phyloP scores from a whole-genome alignment of 225 moss, liverwort and hornwort genomes.

The Anthoceros angustus region DNA sequence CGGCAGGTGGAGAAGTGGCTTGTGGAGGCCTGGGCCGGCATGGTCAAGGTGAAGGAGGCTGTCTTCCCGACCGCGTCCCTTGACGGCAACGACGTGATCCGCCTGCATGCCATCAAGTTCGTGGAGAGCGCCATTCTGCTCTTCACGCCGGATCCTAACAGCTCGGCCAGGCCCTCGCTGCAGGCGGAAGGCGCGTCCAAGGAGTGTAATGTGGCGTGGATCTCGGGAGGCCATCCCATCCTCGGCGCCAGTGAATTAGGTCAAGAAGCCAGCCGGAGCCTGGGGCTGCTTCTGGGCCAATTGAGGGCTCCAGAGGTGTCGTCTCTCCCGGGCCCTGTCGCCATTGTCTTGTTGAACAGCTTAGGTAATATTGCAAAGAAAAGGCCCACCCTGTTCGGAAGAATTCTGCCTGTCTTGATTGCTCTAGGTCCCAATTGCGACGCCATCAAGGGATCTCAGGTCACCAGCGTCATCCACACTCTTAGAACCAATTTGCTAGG shows the following conservation, averaged over 20 bases:
- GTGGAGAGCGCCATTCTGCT: slow-evolving; percentile 87
- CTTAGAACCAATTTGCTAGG: slow-evolving; percentile 83
- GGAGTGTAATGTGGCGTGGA: slow-evolving; percentile 91
- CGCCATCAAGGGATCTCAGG: slow-evolving; percentile 91
- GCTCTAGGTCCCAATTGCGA: slow-evolving; percentile 90
- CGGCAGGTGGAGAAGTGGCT: slow-evolving; percentile 67
- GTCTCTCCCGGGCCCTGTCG: slow-evolving; percentile 90
- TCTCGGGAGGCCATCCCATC: slow-evolving; percentile 83
- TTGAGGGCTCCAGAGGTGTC: slow-evolving; percentile 87
- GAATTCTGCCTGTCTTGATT: slow-evolving; percentile 89
- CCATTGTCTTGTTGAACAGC: slow-evolving; percentile 99
- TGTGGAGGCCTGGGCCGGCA: slow-evolving; percentile 80
- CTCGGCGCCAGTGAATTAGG: slow-evolving; percentile 88
- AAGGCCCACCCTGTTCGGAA: slow-evolving; percentile 90
- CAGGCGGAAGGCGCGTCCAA: slow-evolving; percentile 57
- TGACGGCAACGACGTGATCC: slow-evolving; percentile 94
- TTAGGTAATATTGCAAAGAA: slow-evolving; percentile 63
- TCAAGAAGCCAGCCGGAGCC: slow-evolving; percentile 96
- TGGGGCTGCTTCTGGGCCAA: slow-evolving; percentile 80
- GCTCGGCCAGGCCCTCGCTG: slow-evolving; percentile 45
- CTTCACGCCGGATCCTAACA: slow-evolving; percentile 85
- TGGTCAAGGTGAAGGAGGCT: slow-evolving; percentile 81
- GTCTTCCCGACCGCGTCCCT: slow-evolving; percentile 75
- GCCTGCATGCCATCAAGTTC: slow-evolving; percentile 85
- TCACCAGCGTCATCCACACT: slow-evolving; percentile 89